A percentile compares a stretch with the other conserved stretches of the same genome.
Conservation (phyloP, 2,329 filamentous ascomycete species). For the Elsinoe ampelina region DNA sequence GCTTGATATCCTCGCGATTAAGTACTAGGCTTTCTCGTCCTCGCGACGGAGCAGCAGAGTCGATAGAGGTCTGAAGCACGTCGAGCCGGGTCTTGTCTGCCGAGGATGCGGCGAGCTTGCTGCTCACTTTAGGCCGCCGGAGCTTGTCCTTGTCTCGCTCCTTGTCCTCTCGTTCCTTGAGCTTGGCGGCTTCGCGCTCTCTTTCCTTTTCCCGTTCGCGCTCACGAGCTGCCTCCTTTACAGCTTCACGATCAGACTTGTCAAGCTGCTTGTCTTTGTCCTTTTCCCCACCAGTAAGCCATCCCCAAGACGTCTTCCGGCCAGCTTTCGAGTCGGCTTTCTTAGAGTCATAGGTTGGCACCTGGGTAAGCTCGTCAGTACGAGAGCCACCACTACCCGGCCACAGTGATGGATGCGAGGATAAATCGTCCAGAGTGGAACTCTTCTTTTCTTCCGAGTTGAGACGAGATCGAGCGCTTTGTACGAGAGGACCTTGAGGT, state of each 20-base stretch:
- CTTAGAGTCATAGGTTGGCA: constrained; percentile 67
- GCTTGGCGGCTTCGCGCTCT: constrained; percentile 56
- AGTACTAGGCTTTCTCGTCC: constrained; percentile 76
- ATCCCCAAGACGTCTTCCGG: constrained; percentile 77
- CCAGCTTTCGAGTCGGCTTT: constrained; percentile 59
- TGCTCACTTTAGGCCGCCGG: constrained; percentile 29
- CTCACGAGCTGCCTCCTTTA: constrained; percentile 28
- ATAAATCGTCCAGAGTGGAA: constrained; percentile 51
- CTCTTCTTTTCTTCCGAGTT: background rate
- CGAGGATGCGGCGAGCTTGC: constrained; percentile 53
- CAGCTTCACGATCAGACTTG: constrained; percentile 54
- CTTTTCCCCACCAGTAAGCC: constrained; percentile 61
- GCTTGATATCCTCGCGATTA: constrained; percentile 65
- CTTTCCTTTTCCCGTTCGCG: constrained; percentile 25
- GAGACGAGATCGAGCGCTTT: constrained; percentile 8
- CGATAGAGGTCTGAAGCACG: constrained; percentile 78
- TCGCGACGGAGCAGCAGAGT: constrained; percentile 37
- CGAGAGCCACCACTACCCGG: constrained; percentile 57
- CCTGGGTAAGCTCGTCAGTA: constrained; percentile 70
- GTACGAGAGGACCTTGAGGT: constrained; percentile 30
- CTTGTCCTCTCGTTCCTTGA: constrained; percentile 34
- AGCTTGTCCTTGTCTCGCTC: constrained; percentile 35
- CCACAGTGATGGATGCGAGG: constrained; percentile 56
- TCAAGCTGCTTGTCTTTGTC: constrained; percentile 70
- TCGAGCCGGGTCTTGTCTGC: constrained; percentile 75